phyloP scores from a whole-genome alignment of 2,329 filamentous ascomycete species.

The Talaromyces pinophilus region DNA sequence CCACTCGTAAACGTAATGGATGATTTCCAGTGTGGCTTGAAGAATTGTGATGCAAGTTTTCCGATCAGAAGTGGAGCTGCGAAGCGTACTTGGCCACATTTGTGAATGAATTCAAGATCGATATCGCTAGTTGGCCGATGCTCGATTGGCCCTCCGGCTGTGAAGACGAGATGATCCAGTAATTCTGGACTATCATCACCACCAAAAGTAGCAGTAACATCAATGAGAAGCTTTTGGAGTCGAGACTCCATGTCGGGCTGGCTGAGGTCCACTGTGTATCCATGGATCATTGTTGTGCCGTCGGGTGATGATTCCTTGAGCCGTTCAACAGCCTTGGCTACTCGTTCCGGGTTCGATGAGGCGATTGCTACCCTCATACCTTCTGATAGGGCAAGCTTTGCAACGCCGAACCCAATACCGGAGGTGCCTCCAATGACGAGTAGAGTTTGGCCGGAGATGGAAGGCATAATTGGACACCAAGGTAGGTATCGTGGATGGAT shows the following conservation, averaged over 20 bases:
- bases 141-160: slow-evolving; percentile 54
- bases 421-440: slow-evolving; percentile 65
- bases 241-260: slow-evolving; percentile 47
- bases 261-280: slow-evolving; percentile 53
- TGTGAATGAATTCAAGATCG: slow-evolving; percentile 28
- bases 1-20: slow-evolving; percentile 60
- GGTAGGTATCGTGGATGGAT: not conserved
- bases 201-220: slow-evolving; percentile 30
- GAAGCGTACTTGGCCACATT: slow-evolving; percentile 37
- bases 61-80: slow-evolving; percentile 50
- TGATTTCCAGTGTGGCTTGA: slow-evolving; percentile 45
- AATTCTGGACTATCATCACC: not conserved
- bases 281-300: slow-evolving; percentile 40
- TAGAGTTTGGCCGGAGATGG: slow-evolving; percentile 37
- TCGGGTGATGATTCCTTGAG: slow-evolving; percentile 47
- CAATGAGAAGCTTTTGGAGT: slow-evolving; percentile 50
- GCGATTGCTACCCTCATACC: slow-evolving; percentile 61
- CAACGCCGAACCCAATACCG: slow-evolving; percentile 64
- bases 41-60: slow-evolving; percentile 51
- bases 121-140: slow-evolving; percentile 31
- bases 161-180: slow-evolving; percentile 60
- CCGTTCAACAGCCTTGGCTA: slow-evolving; percentile 50
- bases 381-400: slow-evolving; percentile 58
- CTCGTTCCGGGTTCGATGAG: slow-evolving; percentile 56
- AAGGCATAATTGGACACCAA: slow-evolving; percentile 20